A percentile compares a stretch with the other conserved stretches of the same genome.
Evolutionary conservation across 768 basidiomycete species (phyloP).

Genomic region (Phanerochaete sordida): DNA sequence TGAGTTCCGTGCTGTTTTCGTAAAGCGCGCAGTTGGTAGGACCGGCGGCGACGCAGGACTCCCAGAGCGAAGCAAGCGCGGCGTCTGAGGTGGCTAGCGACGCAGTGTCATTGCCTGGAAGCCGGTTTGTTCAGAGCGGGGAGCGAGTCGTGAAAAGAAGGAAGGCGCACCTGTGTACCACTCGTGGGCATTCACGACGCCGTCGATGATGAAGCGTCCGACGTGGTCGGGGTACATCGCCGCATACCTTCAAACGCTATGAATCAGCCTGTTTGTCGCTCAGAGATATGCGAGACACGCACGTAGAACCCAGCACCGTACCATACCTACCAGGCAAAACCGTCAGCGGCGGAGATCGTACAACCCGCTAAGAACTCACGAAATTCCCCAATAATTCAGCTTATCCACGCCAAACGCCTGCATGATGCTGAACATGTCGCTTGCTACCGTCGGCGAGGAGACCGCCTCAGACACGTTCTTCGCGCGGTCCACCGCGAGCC

Average conservation of each 20-base stretch:
- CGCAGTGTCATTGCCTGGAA: conserved; percentile 5
- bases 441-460: conserved; percentile 24
- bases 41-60: conserved; percentile 18
- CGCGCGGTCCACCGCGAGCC: conserved; percentile 2
- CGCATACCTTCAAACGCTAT: conserved; percentile 21
- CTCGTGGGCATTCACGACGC: conserved; percentile 19
- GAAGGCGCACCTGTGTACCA: conserved; percentile 16
- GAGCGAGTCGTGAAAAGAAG: too few species aligned
- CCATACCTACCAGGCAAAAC: conserved; percentile 13
- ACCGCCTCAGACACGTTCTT: conserved; percentile 11
- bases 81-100: conserved; percentile 11
- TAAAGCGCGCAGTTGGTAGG: conserved; percentile 22
- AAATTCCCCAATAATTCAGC: conserved; percentile 29
- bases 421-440: conserved; percentile 28
- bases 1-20: conserved; percentile 15
- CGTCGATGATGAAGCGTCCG: conserved; percentile 27
- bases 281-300: background rate
- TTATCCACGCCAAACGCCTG: conserved; percentile 26
- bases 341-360: background rate
- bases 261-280: background rate
- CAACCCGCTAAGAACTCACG: conserved; percentile 3
- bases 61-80: conserved; percentile 17
- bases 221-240: conserved; percentile 29
- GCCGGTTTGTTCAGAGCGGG: too few species aligned
- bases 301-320: conserved; percentile 16